phyloP scores from a whole-genome alignment of 169 alveolate genomes.

The Plasmodium gaboni region DNA sequence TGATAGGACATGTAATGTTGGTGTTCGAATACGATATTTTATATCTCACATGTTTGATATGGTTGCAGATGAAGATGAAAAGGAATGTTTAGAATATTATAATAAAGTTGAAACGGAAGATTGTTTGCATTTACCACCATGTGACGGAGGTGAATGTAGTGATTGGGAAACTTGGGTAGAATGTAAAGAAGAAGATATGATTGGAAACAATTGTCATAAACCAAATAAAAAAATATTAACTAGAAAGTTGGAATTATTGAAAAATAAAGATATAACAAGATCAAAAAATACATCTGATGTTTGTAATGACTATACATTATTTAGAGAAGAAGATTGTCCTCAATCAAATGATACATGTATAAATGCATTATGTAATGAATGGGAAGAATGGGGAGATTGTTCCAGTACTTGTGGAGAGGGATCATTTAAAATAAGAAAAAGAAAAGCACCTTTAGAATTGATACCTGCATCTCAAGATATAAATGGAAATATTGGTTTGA shows the following conservation, averaged over 20 bases:
- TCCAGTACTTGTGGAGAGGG: constrained; percentile 48
- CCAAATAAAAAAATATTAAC: constrained; percentile 53
- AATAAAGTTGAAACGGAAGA: constrained; percentile 54
- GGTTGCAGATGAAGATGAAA: constrained; percentile 17
- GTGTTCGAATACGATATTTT: constrained; percentile 51
- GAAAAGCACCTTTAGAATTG: constrained; percentile 61
- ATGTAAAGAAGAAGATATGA: constrained; percentile 25
- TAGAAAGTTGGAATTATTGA: constrained; percentile 34
- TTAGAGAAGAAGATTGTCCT: constrained; percentile 72
- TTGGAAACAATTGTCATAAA: constrained; percentile 14
- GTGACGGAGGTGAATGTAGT: constrained; percentile 48
- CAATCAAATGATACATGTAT: constrained; percentile 25
- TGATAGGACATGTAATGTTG: constrained; percentile 57
- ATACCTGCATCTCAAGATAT: constrained; percentile 64
- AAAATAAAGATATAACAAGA: constrained; percentile 5
- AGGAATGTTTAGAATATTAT: constrained; percentile 35
- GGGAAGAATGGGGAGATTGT: constrained; percentile 76
- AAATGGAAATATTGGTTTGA: constrained; percentile 54
- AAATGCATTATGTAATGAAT: constrained; percentile 66
- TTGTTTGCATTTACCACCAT: constrained; percentile 36
- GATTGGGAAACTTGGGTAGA: constrained; percentile 73
- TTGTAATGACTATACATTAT: constrained; percentile 44
- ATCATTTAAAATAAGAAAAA: constrained; percentile 40
- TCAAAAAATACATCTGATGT: constrained; percentile 2
- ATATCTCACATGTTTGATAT: constrained; percentile 27